Evolutionary conservation across 768 basidiomycete genomes (phyloP).

Genomic region (Boletus sp.): DNA sequence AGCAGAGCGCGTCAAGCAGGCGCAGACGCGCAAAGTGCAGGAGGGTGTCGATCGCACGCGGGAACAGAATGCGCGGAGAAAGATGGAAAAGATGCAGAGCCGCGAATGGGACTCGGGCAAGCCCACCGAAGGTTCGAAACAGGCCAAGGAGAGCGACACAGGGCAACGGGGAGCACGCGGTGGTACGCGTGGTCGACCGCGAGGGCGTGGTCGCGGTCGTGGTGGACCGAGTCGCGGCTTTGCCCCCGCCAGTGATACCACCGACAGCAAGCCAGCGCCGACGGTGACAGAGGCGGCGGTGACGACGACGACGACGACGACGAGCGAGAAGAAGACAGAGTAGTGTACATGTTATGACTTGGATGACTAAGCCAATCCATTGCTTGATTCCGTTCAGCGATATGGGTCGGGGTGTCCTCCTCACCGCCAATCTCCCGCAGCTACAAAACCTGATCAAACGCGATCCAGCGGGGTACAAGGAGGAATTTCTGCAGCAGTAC

Average conservation of each 20-base stretch:
- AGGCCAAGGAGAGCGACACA: conserved; percentile 12
- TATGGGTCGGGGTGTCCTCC: conserved; percentile 36
- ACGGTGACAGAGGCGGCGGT: background rate
- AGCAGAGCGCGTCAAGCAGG: conserved; percentile 56
- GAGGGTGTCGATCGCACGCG: conserved; percentile 66
- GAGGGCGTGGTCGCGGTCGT: conserved; percentile 39
- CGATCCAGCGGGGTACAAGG: conserved; percentile 84
- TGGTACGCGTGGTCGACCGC: conserved; percentile 29
- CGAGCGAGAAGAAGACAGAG: background rate
- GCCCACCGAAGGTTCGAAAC: conserved; percentile 15
- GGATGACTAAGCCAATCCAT: conserved; percentile 19
- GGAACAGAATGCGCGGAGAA: conserved; percentile 75
- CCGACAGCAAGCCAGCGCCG: background rate
- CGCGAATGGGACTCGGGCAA: conserved; percentile 89
- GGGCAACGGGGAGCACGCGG: conserved; percentile 30
- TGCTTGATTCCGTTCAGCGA: too few species aligned
- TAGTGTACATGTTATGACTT: background rate
- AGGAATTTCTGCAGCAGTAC: conserved; percentile 97
- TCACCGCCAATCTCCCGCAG: conserved; percentile 90
- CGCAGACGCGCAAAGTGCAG: conserved; percentile 63
- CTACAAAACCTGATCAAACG: conserved; percentile 97
- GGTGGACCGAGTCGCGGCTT: conserved; percentile 18
- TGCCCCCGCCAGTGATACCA: background rate
- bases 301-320: background rate
- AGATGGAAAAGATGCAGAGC: conserved; percentile 75